These are phyloP conservation scores for Microstegium vimineum DNA, from an alignment of 176 grass and related monocot genomes.

Conservation along the genomic window DNA sequence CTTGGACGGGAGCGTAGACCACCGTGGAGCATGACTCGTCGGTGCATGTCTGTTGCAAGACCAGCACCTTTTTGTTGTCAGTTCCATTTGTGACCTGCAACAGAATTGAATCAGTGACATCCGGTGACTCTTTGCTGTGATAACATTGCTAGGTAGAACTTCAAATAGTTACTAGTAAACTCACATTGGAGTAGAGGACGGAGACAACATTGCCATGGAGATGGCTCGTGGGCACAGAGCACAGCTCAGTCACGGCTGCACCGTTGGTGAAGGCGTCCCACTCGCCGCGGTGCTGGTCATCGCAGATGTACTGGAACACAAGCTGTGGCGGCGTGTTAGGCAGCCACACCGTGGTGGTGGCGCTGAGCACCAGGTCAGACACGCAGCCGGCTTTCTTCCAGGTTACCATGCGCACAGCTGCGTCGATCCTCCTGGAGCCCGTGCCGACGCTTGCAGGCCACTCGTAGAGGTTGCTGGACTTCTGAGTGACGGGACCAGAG, in stretches of 20 bases:
- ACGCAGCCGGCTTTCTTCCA: neutral
- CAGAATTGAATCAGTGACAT: neutral
- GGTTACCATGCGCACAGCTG: constrained; percentile 25
- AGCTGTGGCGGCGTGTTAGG: neutral
- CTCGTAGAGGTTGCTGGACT: neutral
- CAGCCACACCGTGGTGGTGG: constrained; percentile 28
- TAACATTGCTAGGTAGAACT: neutral
- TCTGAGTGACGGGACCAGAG: neutral
- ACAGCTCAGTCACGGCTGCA: constrained; percentile 24
- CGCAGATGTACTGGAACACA: constrained; percentile 42
- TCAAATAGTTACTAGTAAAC: neutral
- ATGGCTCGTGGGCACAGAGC: constrained; percentile 18
- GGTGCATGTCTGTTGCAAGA: constrained; percentile 35
- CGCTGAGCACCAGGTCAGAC: constrained; percentile 20
- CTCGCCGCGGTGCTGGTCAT: constrained; percentile 8
- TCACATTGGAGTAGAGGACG: constrained; percentile 35
- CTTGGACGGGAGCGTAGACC: constrained; percentile 31
- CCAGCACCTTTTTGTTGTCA: neutral
- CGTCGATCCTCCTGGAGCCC: neutral
- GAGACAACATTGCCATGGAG: constrained; percentile 36
- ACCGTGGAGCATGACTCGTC: constrained; percentile 22
- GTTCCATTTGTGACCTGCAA: neutral
- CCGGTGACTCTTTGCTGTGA: neutral
- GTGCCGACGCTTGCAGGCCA: neutral
- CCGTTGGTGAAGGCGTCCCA: constrained; percentile 34